Percentiles rank a stretch among this genome's conserved stretches.
Conservation (phyloP, 495 filamentous ascomycete genomes). For the Lepraria neglecta region DNA sequence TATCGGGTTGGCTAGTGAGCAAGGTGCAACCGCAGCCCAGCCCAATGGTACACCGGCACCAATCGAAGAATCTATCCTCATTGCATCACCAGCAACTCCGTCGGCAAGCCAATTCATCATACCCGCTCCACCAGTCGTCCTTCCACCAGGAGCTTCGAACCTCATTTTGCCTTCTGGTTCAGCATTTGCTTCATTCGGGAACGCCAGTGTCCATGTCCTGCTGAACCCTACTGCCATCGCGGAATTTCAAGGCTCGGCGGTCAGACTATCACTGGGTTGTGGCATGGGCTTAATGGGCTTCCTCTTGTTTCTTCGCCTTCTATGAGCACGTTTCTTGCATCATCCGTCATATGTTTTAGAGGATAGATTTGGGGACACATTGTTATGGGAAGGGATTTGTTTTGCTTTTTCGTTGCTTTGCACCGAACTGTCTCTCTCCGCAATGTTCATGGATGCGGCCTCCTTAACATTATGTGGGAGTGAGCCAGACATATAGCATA, state of each 20-base stretch:
- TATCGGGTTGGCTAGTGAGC: constrained; percentile 6
- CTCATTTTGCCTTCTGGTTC: neutral
- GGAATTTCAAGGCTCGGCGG: constrained; percentile 14
- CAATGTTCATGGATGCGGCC: constrained; percentile 2
- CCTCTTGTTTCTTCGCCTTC: neutral
- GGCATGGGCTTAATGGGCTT: constrained; percentile 8
- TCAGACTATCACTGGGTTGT: neutral
- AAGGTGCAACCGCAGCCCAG: neutral
- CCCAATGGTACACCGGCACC: constrained; percentile 4
- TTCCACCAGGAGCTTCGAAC: neutral
- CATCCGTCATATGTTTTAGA: constrained; percentile 2
- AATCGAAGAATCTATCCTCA: neutral
- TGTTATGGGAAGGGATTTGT: constrained; percentile 12
- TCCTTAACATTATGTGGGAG: constrained; percentile 8
- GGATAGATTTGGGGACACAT: constrained; percentile 9
- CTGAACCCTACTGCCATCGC: constrained; percentile 11
- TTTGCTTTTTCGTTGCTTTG: constrained; percentile 18
- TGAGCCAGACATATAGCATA: constrained; percentile 11
- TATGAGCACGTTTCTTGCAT: constrained; percentile 7
- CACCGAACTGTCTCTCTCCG: neutral
- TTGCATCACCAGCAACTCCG: neutral
- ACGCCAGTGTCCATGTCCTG: constrained; percentile 17
- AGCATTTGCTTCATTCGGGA: neutral
- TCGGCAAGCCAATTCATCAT: neutral
- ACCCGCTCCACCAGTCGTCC: neutral